A percentile compares a stretch with the other conserved stretches of the same genome.
These are phyloP conservation scores for Entamoeba histolytica DNA, from an alignment of 208 protist genomes.

Conservation along the genomic window DNA sequence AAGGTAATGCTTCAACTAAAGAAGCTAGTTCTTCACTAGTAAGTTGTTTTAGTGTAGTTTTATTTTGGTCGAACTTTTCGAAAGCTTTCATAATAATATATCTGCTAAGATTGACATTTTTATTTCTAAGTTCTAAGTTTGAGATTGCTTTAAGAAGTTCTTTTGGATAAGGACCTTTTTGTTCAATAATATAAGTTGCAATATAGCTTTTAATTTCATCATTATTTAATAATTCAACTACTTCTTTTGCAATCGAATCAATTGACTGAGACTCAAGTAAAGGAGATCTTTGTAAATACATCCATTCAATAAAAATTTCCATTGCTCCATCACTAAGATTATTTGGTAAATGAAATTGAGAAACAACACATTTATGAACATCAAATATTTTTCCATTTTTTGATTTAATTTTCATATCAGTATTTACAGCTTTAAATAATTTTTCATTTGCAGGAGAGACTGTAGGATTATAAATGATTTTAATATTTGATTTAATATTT, in stretches of 20 bases:
- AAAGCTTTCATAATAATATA: background rate
- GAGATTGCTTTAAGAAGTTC: background rate
- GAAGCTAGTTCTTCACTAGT: background rate
- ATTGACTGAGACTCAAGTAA: background rate
- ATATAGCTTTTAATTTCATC: background rate
- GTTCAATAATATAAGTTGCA: background rate
- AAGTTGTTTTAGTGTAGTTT: background rate
- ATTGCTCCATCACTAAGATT: background rate
- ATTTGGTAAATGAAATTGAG: background rate
- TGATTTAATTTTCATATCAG: background rate
- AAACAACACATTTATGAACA: background rate
- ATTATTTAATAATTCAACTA: background rate
- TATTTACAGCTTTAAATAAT: background rate
- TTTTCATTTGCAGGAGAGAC: background rate
- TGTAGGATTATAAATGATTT: background rate
- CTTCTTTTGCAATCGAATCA: background rate
- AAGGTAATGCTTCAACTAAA: background rate
- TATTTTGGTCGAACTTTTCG: background rate
- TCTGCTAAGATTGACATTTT: background rate
- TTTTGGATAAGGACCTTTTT: background rate
- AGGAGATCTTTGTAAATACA: background rate
- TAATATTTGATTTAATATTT: background rate
- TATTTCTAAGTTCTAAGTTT: background rate
- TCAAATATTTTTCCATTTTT: background rate
- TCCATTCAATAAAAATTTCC: background rate